Percentiles rank a stretch among this genome's conserved stretches.
Conservation (phyloP, 768 basidiomycete species). For the Collybiopsis luxurians region DNA sequence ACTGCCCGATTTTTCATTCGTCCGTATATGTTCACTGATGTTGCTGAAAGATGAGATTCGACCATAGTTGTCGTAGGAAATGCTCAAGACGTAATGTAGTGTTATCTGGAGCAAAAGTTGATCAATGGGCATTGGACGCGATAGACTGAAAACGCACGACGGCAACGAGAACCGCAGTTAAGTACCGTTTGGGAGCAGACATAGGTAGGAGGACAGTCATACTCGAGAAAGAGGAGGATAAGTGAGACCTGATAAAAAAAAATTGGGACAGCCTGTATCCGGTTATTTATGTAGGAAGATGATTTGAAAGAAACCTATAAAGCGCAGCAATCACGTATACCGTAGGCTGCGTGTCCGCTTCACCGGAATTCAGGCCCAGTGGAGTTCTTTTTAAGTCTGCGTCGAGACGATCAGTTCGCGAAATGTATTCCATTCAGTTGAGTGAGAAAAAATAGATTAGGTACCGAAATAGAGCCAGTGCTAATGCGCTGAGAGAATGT, state of each 20-base stretch:
- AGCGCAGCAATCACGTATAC: background rate
- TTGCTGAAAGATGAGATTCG: conserved; percentile 40
- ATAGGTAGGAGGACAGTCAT: conserved; percentile 30
- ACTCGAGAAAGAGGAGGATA: background rate
- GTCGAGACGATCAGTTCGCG: too few species aligned
- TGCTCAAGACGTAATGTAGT: conserved; percentile 53
- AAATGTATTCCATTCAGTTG: too few species aligned
- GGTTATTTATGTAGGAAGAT: background rate
- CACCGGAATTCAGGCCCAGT: too few species aligned
- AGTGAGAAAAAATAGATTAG: too few species aligned
- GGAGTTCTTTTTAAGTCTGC: too few species aligned
- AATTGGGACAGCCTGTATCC: background rate
- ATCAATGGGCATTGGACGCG: background rate
- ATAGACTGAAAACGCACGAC: conserved; percentile 36
- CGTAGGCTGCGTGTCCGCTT: background rate
- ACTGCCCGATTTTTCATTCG: conserved; percentile 1
- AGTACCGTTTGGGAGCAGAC: conserved; percentile 62
- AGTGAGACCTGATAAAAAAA: background rate
- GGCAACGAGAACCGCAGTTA: conserved; percentile 43
- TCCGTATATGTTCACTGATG: conserved; percentile 30
- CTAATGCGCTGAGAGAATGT: too few species aligned
- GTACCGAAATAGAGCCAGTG: too few species aligned
- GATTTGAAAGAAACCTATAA: background rate
- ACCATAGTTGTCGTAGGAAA: conserved; percentile 49
- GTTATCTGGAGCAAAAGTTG: conserved; percentile 36